Percentiles rank a stretch among this genome's conserved stretches.
phyloP scores from a whole-genome alignment of 768 basidiomycete species.

The Boletus reticulatus region DNA sequence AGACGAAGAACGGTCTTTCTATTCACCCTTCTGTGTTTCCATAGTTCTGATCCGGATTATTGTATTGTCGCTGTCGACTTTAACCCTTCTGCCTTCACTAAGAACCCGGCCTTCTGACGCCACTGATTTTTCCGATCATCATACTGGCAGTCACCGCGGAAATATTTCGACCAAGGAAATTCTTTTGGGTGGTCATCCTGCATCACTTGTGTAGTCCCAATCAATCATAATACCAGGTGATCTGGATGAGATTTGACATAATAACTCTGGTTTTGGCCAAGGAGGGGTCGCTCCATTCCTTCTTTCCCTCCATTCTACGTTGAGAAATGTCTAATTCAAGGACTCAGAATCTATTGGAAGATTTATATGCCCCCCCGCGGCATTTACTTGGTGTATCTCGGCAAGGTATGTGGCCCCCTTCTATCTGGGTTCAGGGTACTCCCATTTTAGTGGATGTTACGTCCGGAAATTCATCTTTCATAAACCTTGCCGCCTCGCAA shows the following conservation, averaged over 20 bases:
- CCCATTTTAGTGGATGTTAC: conserved; percentile 20
- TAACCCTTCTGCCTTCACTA: conserved; percentile 39
- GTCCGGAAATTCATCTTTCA: conserved; percentile 19
- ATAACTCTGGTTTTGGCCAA: conserved; percentile 34
- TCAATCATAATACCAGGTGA: conserved; percentile 15
- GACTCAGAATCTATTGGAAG: conserved; percentile 37
- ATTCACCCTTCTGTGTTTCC: background rate
- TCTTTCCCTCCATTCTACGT: conserved; percentile 29
- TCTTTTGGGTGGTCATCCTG: conserved; percentile 33
- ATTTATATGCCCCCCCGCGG: conserved; percentile 39
- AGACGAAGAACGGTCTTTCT: conserved; percentile 11
- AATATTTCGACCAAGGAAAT: conserved; percentile 23
- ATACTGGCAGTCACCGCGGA: conserved; percentile 27
- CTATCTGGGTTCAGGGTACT: background rate
- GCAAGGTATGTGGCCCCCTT: conserved; percentile 15
- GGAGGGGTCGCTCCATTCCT: conserved; percentile 42
- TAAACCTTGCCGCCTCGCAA: conserved; percentile 27
- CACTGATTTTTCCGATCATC: conserved; percentile 34
- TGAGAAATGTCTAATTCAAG: conserved; percentile 8
- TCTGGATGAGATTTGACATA: conserved; percentile 30
- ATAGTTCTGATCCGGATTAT: conserved; percentile 33
- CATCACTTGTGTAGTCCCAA: background rate
- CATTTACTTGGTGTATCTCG: conserved; percentile 32
- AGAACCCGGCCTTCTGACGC: conserved; percentile 38
- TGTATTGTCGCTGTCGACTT: conserved; percentile 24